Evolutionary conservation across 371 early-diverging fungal genomes (phyloP), one percentile per base, ranked within the genome.

Genomic region (Fennellomyces sp.): DNA sequence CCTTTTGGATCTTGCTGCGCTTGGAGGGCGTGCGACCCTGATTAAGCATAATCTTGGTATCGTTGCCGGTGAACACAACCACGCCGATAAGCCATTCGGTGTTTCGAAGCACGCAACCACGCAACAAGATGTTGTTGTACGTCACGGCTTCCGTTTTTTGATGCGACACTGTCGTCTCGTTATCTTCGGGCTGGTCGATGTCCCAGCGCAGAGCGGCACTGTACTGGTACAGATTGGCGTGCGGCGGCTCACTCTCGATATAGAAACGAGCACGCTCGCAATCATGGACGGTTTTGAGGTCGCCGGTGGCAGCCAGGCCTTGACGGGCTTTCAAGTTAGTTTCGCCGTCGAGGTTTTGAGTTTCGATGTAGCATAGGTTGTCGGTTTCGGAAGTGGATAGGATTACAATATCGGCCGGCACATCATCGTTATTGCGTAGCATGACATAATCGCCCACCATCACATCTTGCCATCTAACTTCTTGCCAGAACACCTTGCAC

Each of bases 1-100:
- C 93, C 52, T 89, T 87, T 65, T 99, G 98, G 56, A 99, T 93
- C 31, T 88, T 86, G 69, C 94, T 94, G 42, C 94, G 90, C 72
- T 99, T 99, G 49, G 91, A 91, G 4, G 97, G 97, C 0, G 96
- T 96, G 33, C 82, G 84, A 19, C 95, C 97, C 2, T 94, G 75
- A 63, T 95, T 95, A 62, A 92, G 75, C 81, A 91, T 91, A 53
- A 94, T 91, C 73, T 97, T 97, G 29, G 98, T 94, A n/a, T 96
- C 91, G 48, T 76, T 71, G 27, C 97, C 99, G 0, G 97, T 96
- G 62, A 88, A 93, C 5, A 94, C 76, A 1, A 89, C 94, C 28
- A 95, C 68, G 3, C 93, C 94, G 56, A 92, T 88, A 10, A 88
- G 84, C 86, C 91, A 93, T 35, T 85, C 73, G 1, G 97, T 98